Evolutionary conservation across 2,329 filamentous ascomycete genomes (phyloP).

Genomic region (Chalaropsis thielavioides): DNA sequence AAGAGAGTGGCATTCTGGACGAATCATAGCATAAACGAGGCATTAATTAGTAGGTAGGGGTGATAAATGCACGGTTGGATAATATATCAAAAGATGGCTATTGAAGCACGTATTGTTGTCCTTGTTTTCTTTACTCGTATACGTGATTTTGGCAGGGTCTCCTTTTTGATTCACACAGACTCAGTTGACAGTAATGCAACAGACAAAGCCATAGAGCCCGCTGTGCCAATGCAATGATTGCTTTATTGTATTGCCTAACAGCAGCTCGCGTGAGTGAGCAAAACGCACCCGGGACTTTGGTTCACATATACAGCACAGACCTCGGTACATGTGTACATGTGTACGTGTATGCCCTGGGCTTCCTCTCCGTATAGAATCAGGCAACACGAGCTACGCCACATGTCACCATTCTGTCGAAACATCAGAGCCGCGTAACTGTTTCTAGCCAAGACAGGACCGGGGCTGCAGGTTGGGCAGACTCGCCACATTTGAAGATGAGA

Average conservation of each 20-base stretch:
- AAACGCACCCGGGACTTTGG: not conserved
- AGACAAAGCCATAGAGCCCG: too few species aligned
- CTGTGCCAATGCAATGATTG: too few species aligned
- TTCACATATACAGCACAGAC: not conserved
- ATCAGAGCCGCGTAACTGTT: not conserved
- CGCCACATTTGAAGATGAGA: not conserved
- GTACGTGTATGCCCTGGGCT: not conserved
- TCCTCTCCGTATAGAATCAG: not conserved
- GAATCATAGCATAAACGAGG: slow-evolving; percentile 23
- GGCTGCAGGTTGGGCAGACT: not conserved
- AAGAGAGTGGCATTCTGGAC: slow-evolving; percentile 77
- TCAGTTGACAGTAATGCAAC: too few species aligned
- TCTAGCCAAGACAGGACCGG: not conserved
- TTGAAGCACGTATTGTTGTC: not conserved
- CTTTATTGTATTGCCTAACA: not conserved
- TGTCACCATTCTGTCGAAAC: not conserved
- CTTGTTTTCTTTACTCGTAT: not conserved
- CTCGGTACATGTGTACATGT: not conserved
- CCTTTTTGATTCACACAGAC: too few species aligned
- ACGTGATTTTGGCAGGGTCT: not conserved
- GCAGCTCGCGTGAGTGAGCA: not conserved
- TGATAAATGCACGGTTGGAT: not conserved
- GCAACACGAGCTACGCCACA: not conserved
- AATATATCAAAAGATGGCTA: not conserved
- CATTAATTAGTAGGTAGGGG: not conserved